A percentile compares a stretch with the other conserved stretches of the same genome.
phyloP scores from a whole-genome alignment of 2,329 filamentous ascomycete genomes.

The Penicillium sp. region DNA sequence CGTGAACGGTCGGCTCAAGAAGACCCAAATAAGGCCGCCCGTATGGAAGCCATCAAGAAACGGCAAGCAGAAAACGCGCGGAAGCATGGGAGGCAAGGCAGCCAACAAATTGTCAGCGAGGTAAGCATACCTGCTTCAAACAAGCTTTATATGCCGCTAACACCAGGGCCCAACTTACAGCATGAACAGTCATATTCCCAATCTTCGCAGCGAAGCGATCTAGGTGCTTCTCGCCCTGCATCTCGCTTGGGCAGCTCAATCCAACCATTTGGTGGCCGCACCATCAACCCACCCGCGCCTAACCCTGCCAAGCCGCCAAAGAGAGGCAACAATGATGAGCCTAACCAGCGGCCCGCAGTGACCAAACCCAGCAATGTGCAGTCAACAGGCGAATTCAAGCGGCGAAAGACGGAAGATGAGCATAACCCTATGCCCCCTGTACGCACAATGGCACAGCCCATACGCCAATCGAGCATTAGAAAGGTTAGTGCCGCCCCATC shows the following conservation, averaged over 20 bases:
- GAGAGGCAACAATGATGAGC: slow-evolving; percentile 63
- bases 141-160: not conserved
- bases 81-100: slow-evolving; percentile 46
- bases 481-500: slow-evolving; percentile 54
- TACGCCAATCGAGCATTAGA: slow-evolving; percentile 70
- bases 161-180: slow-evolving; percentile 25
- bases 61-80: slow-evolving; percentile 48
- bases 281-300: slow-evolving; percentile 57
- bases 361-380: slow-evolving; percentile 47
- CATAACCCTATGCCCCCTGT: slow-evolving; percentile 60
- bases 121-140: slow-evolving; percentile 27
- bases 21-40: slow-evolving; percentile 64
- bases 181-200: slow-evolving; percentile 31
- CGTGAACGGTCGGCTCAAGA: slow-evolving; percentile 48
- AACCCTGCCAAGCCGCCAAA: slow-evolving; percentile 72
- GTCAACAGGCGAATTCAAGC: slow-evolving; percentile 71
- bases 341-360: slow-evolving; percentile 45
- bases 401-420: slow-evolving; percentile 72
- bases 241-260: slow-evolving; percentile 42
- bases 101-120: slow-evolving; percentile 38
- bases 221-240: slow-evolving; percentile 50
- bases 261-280: slow-evolving; percentile 57
- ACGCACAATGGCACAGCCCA: slow-evolving; percentile 75
- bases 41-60: slow-evolving; percentile 58
- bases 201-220: slow-evolving; percentile 45